These are phyloP conservation scores for Paradendryphiella salina DNA, from an alignment of 2,329 filamentous ascomycete species.

Conservation along the genomic window DNA sequence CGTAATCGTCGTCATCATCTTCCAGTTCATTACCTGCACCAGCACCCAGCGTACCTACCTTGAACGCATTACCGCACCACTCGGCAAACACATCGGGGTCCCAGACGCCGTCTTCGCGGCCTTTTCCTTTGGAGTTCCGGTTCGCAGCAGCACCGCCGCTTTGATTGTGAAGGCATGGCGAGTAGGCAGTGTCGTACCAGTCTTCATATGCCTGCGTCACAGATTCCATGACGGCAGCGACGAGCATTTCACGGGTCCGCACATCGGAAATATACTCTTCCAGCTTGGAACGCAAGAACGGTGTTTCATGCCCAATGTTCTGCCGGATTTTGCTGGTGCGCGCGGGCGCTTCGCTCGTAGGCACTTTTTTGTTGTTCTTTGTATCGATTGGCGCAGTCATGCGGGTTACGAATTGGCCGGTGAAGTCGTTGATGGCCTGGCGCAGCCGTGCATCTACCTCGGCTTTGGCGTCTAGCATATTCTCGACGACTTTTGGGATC, in stretches of 20 bases:
- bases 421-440: conserved; percentile 68
- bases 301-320: conserved; percentile 62
- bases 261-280: conserved; percentile 66
- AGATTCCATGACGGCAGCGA: conserved; percentile 66
- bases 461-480: conserved; percentile 72
- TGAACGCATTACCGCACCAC: conserved; percentile 64
- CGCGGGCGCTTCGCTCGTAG: conserved; percentile 31
- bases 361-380: conserved; percentile 31
- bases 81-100: conserved; percentile 66
- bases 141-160: conserved; percentile 13
- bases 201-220: conserved; percentile 66
- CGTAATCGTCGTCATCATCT: conserved; percentile 9
- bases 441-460: conserved; percentile 66
- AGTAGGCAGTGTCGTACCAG: conserved; percentile 61
- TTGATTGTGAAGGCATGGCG: conserved; percentile 24
- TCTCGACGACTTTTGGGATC: conserved; percentile 67
- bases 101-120: conserved; percentile 65
- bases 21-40: conserved; percentile 23
- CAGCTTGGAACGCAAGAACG: conserved; percentile 59
- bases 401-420: conserved; percentile 58
- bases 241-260: conserved; percentile 67
- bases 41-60: conserved; percentile 53
- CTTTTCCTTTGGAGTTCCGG: conserved; percentile 50
- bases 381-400: conserved; percentile 57
- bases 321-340: conserved; percentile 54